Evolutionary conservation across 305 asterid genomes (phyloP), one percentile per base, ranked within the genome.

Genomic region (Fraxinus paxiana): DNA sequence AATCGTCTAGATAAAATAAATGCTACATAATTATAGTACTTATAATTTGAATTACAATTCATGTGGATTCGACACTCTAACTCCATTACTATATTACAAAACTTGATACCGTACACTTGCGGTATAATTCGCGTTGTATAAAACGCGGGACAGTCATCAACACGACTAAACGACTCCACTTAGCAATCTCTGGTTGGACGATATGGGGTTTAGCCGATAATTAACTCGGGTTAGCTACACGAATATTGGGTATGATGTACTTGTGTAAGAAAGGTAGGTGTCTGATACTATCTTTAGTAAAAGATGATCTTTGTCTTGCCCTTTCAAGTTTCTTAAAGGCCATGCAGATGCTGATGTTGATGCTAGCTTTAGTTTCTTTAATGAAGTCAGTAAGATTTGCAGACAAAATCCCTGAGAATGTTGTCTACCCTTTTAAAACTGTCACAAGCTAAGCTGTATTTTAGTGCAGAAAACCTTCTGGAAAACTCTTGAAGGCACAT

Each of bases 391-490:
- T 24, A 63, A 63, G 72, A 63, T 63, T 30, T 75, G 13, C 71
- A 63, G 81, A 75, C 85, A 79, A 33, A 84, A 78, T 81, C 77
- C 85, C 83, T 54, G 37, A 74, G 77, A 9, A 63, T 63, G n/a
- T 24, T 63, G 34, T 63, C 72, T 24, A 63, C 72, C 33, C 15
- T 63, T 63, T 63, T 22, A 12, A 26, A 63, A 63, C 28, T 24
- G 72, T 9, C 17, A 13, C 34, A 24, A 22, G 72, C 17, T 22
- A 26, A 24, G 33, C 7, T 63, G 34, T 63, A 63, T 63, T 8
- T 61, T 8, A 24, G 33, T 63, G 33, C 3, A 24, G 17, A 33
- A 61, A 22, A 24, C 72, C 3, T 24, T 24, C 72, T 24, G 72
- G 33, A 63, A 9, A 63, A 24, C 71, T 63, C 33, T 63, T 3